Conservation (phyloP, 805 yeast genomes). For the Candida insectorum region DNA sequence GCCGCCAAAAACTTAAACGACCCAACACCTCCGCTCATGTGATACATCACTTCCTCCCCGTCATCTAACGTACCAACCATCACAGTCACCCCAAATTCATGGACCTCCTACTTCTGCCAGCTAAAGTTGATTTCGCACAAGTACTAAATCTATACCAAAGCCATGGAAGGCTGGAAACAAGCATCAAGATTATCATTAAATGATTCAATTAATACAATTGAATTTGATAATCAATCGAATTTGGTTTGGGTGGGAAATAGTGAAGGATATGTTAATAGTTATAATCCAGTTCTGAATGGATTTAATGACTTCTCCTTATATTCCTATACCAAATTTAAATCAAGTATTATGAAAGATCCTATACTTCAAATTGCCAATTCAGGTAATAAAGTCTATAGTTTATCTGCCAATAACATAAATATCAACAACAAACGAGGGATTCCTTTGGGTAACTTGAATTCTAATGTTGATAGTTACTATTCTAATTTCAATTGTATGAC, state of each 20-base stretch:
- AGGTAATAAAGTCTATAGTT: slow-evolving; percentile 32
- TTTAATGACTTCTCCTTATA: slow-evolving; percentile 15
- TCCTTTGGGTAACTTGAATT: slow-evolving; percentile 12
- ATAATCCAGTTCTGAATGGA: slow-evolving; percentile 1
- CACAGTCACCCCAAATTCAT: no score
- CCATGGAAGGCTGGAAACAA: slow-evolving; percentile 55
- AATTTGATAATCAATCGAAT: slow-evolving; percentile 71
- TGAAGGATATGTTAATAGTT: slow-evolving; percentile 43
- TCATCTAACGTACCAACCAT: no score
- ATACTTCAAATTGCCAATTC: slow-evolving; percentile 24
- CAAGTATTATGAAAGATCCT: slow-evolving; percentile 17
- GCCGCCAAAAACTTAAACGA: no score
- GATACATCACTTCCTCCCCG: no score
- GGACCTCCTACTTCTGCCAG: no score
- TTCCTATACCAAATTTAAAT: slow-evolving; percentile 36
- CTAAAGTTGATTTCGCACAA: no score
- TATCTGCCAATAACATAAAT: slow-evolving; percentile 27
- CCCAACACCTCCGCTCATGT: no score
- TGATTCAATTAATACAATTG: slow-evolving; percentile 21
- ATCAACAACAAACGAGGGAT: slow-evolving; percentile 36
- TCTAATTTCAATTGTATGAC: slow-evolving; percentile 12
- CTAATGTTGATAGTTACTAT: slow-evolving; percentile 9
- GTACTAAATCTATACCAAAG: no score
- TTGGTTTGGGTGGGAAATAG: slow-evolving; percentile 83
- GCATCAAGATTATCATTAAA: slow-evolving; percentile 19